These are phyloP conservation scores for Tolypocladium capitatum DNA, from an alignment of 2,329 filamentous ascomycete species.

Conservation along the genomic window DNA sequence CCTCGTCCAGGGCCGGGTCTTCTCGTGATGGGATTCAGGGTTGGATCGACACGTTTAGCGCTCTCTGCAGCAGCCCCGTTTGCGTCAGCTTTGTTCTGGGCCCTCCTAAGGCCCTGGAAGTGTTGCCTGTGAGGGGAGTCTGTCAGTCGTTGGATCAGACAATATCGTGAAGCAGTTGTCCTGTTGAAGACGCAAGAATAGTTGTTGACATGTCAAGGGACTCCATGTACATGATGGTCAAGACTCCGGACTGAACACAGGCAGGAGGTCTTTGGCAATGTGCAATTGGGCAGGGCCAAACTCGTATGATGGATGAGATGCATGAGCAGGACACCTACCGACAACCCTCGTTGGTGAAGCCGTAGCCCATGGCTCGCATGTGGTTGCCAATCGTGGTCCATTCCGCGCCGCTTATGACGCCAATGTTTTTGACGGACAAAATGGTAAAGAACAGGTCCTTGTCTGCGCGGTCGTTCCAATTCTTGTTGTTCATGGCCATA, in stretches of 20 bases:
- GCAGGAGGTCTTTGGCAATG: background rate
- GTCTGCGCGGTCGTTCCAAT: slow-evolving; percentile 48
- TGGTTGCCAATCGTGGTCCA: slow-evolving; percentile 49
- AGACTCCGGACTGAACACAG: background rate
- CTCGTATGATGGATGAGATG: background rate
- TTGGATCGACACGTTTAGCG: slow-evolving; percentile 33
- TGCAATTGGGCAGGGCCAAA: background rate
- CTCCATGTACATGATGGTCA: background rate
- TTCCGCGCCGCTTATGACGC: slow-evolving; percentile 48
- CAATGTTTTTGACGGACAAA: slow-evolving; percentile 48
- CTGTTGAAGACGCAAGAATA: no score
- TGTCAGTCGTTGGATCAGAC: background rate
- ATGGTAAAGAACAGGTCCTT: slow-evolving; percentile 53
- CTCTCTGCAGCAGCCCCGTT: slow-evolving; percentile 20
- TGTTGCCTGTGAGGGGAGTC: slow-evolving; percentile 34
- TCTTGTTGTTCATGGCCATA: slow-evolving; percentile 37
- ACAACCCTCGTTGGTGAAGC: slow-evolving; percentile 52
- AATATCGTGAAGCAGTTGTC: background rate
- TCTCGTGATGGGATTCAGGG: slow-evolving; percentile 44
- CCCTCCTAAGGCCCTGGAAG: slow-evolving; percentile 44
- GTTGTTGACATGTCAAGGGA: background rate
- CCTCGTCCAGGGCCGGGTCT: slow-evolving; percentile 45
- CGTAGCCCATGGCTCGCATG: slow-evolving; percentile 45
- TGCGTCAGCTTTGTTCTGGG: slow-evolving; percentile 38
- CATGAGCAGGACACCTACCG: slow-evolving; percentile 32